A percentile compares a stretch with the other conserved stretches of the same genome.
Evolutionary conservation across 257 asterid species (phyloP).

Genomic region (Salvia splendens): DNA sequence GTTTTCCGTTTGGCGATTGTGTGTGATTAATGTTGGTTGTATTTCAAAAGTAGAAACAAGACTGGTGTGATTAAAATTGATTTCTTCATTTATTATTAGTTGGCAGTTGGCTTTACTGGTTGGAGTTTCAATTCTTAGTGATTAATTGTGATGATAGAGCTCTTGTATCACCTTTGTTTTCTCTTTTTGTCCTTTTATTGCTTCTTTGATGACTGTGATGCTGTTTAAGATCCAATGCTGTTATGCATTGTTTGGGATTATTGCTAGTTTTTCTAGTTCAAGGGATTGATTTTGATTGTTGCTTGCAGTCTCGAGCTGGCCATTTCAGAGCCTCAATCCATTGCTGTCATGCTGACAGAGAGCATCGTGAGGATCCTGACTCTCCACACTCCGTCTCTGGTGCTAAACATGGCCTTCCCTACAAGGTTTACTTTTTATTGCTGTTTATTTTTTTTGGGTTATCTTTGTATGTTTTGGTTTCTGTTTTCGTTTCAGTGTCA

Average conservation of each 20-base stretch:
- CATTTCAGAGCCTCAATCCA: constrained; percentile 32
- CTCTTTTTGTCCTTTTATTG: constrained; percentile 8
- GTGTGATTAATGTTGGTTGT: neutral
- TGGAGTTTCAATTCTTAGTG: neutral
- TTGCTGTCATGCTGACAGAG: constrained; percentile 34
- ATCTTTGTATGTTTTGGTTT: too few species aligned
- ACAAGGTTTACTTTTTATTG: constrained; percentile 37
- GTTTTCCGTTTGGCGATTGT: neutral
- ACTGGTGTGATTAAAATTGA: neutral
- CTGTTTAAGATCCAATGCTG: constrained; percentile 23
- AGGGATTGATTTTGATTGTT: constrained; percentile 3
- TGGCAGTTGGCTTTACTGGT: neutral
- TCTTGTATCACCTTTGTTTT: constrained; percentile 20
- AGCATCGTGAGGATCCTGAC: constrained; percentile 31
- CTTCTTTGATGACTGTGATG: constrained; percentile 21
- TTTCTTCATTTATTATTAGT: constrained; percentile 17
- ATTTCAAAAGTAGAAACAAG: too few species aligned
- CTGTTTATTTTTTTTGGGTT: neutral
- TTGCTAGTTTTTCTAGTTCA: neutral
- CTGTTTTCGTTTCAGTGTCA: neutral
- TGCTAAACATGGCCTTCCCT: constrained; percentile 35
- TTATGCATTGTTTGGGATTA: neutral
- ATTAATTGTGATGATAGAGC: constrained; percentile 9
- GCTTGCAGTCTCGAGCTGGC: constrained; percentile 39
- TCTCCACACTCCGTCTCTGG: constrained; percentile 43